Evolutionary conservation across 1,284 basidiomycete genomes (phyloP), one percentile per base, ranked within the genome.

Genomic region (Ceratobasidium sp.): DNA sequence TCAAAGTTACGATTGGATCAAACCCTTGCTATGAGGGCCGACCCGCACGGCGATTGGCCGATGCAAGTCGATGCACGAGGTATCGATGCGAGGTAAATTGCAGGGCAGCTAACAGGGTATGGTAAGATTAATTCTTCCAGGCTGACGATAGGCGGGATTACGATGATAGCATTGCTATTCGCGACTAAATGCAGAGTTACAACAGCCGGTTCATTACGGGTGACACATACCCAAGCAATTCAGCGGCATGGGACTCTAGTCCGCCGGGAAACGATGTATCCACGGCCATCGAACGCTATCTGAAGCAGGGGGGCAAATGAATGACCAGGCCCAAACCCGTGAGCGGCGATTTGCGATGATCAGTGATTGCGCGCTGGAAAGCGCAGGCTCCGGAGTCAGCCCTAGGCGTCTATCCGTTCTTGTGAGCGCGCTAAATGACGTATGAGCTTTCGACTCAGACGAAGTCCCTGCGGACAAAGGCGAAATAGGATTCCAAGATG

Each of bases 41-140:
- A 58, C 23, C 55, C 55, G 44, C 41, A 43, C 58, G 58, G 58
- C 58, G 26, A 61, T 61, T 46, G 55, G 58, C 46, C 58, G 58
- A 61, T 61, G 58, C 14, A 16, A n/a, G 41, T 61, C 58, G 58
- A 61, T 61, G 58, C 58, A 61, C 43, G 58, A 61, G 58, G 58
- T 38, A 61, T 61, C 58, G 58, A 61, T 61, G 58, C 58, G 58
- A 61, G 58, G 43, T 61, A 47, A 59, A 59, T 61, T 61, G 26
- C 41, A 61, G 41, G 58, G 58, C 21, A 44, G 14, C 58, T 61
- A 61, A 28, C 58, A 46, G 58, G 58, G 58, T 46, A 61, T 43
- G 58, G 58, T 23, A 61, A 46, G n/a, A 61, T 46, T 28, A 44
- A 13, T 61, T 44, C 58, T 46, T 26, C 16, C 13, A 23, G 23